Conservation (phyloP, 2,329 filamentous ascomycete species). For the Ophiostoma ulmi region DNA sequence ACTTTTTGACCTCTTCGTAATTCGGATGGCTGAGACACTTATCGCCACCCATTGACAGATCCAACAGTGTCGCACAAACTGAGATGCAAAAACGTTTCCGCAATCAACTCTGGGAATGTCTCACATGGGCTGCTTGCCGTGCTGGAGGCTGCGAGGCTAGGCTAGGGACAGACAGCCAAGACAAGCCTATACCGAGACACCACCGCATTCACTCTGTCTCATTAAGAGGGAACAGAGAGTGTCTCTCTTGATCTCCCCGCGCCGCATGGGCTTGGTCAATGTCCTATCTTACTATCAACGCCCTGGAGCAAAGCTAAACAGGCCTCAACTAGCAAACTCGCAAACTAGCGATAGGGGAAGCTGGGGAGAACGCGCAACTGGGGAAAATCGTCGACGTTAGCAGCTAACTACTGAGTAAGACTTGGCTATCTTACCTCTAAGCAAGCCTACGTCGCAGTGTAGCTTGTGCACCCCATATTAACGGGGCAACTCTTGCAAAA, state of each 20-base stretch:
- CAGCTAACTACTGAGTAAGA: no score
- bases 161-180: not conserved
- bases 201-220: constrained; percentile 9
- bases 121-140: not conserved
- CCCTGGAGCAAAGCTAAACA: not conserved
- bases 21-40: not conserved
- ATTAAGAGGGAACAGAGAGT: not conserved
- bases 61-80: not conserved
- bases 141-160: not conserved
- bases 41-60: not conserved
- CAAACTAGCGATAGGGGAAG: constrained; percentile 7
- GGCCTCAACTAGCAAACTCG: not conserved
- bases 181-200: not conserved
- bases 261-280: not conserved
- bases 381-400: not conserved
- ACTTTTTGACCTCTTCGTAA: not conserved
- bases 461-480: constrained; percentile 1
- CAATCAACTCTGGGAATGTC: not conserved
- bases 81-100: not conserved
- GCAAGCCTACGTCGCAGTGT: constrained; percentile 7
- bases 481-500: not conserved
- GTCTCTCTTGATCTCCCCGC: not conserved
- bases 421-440: not conserved
- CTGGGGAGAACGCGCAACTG: not conserved
- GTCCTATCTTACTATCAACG: not conserved